A percentile compares a stretch with the other conserved stretches of the same genome.
phyloP scores from a whole-genome alignment of 371 early-diverging fungal genomes.

The Rhizomucor miehei region DNA sequence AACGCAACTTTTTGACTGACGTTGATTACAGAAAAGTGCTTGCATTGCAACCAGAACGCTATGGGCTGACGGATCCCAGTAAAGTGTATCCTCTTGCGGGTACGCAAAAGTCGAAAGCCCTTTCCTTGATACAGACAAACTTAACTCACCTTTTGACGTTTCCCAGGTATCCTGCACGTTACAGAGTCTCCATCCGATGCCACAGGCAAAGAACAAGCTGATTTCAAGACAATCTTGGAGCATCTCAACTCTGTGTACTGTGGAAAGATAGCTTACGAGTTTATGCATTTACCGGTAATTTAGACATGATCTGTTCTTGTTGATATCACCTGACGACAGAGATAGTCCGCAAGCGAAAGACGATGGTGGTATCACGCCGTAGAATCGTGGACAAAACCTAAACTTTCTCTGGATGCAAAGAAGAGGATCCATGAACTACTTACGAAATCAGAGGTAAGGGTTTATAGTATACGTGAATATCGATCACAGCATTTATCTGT shows the following conservation, averaged over 20 bases:
- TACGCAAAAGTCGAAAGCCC: constrained; percentile 4
- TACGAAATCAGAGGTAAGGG: constrained; percentile 68
- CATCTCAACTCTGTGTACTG: constrained; percentile 80
- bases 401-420: constrained; percentile 60
- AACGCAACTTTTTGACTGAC: background rate
- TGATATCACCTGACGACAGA: background rate
- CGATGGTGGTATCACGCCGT: constrained; percentile 88
- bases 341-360: constrained; percentile 76
- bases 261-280: constrained; percentile 91
- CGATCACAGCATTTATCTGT: background rate
- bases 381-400: constrained; percentile 70
- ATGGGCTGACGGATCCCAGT: constrained; percentile 62
- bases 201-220: constrained; percentile 50
- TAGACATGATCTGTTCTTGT: background rate
- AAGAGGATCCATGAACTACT: constrained; percentile 73
- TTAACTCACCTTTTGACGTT: background rate
- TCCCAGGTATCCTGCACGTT: constrained; percentile 79
- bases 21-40: constrained; percentile 49
- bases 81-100: constrained; percentile 62
- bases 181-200: constrained; percentile 47
- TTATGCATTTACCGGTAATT: constrained; percentile 83
- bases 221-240: constrained; percentile 64
- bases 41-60: constrained; percentile 80
- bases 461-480: background rate
- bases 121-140: background rate